These are phyloP conservation scores for Hypoxylon trugodes DNA, from an alignment of 495 filamentous ascomycete genomes.

Conservation along the genomic window DNA sequence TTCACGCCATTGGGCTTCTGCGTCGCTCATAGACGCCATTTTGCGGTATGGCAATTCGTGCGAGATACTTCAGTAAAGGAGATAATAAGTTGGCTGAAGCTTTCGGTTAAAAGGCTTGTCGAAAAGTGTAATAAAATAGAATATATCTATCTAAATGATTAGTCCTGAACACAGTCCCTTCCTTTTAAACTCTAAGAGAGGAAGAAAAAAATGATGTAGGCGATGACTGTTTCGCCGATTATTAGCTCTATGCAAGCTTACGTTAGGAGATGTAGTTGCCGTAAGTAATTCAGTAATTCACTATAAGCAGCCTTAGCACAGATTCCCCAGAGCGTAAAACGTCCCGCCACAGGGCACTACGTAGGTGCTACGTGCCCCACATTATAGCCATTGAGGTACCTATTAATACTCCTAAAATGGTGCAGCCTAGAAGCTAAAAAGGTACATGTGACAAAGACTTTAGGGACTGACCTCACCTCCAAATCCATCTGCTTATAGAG, in stretches of 20 bases:
- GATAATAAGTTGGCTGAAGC: background rate
- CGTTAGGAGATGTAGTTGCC: background rate
- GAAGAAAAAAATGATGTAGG: background rate
- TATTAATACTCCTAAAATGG: background rate
- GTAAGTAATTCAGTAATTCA: background rate
- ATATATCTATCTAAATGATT: background rate
- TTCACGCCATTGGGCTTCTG: constrained; percentile 53
- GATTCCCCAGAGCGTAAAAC: constrained; percentile 18
- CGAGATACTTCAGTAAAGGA: background rate
- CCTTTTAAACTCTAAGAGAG: background rate
- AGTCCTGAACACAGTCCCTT: background rate
- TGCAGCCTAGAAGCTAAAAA: background rate
- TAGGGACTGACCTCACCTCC: constrained; percentile 29
- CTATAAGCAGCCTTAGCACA: background rate
- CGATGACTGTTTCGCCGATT: constrained; percentile 6
- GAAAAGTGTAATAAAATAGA: background rate
- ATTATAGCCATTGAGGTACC: background rate
- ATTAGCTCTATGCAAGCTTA: background rate
- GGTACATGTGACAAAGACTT: constrained; percentile 33
- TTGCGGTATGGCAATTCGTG: background rate
- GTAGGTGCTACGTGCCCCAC: constrained; percentile 7
- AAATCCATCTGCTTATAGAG: constrained; percentile 9
- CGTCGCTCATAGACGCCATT: constrained; percentile 46
- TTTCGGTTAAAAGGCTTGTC: background rate
- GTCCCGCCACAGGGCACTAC: constrained; percentile 24